These are phyloP conservation scores for Aquilaria agallochum DNA, from an alignment of 441 rosid species.

Conservation along the genomic window DNA sequence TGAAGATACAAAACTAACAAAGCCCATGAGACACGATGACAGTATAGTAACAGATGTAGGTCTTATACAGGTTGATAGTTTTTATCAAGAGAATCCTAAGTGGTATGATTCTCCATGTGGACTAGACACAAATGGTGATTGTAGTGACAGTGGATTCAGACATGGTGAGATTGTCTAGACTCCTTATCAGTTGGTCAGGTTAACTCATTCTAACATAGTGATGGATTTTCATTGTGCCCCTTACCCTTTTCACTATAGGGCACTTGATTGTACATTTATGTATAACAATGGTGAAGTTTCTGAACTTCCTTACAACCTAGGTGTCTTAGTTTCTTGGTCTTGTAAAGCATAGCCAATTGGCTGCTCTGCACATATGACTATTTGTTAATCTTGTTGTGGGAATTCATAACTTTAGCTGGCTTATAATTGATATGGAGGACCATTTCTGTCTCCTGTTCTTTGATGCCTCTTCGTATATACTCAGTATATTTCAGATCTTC, in stretches of 20 bases:
- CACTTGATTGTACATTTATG: slow-evolving; percentile 54
- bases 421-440: slow-evolving; percentile 16
- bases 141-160: slow-evolving; percentile 80
- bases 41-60: slow-evolving; percentile 84
- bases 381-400: slow-evolving; percentile 31
- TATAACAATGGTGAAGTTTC: slow-evolving; percentile 38
- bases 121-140: slow-evolving; percentile 76
- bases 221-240: slow-evolving; percentile 35
- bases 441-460: slow-evolving; percentile 11
- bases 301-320: slow-evolving; percentile 27
- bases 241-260: slow-evolving; percentile 22
- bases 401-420: slow-evolving; percentile 21
- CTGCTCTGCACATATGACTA: slow-evolving; percentile 35
- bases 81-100: slow-evolving; percentile 88
- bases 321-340: slow-evolving; percentile 28
- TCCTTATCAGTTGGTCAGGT: slow-evolving; percentile 20
- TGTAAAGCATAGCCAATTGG: slow-evolving; percentile 48
- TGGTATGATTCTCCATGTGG: slow-evolving; percentile 99
- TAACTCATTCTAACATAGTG: slow-evolving; percentile 37
- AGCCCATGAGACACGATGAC: slow-evolving; percentile 78
- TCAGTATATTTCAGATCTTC: slow-evolving; percentile 10
- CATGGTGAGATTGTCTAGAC: slow-evolving; percentile 77
- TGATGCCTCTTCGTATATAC: slow-evolving; percentile 17
- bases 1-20: slow-evolving; percentile 84
- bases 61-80: slow-evolving; percentile 93